Evolutionary conservation across 2,329 filamentous ascomycete species (phyloP), one percentile per base, ranked within the genome.

Genomic region (Colletotrichum sp.): DNA sequence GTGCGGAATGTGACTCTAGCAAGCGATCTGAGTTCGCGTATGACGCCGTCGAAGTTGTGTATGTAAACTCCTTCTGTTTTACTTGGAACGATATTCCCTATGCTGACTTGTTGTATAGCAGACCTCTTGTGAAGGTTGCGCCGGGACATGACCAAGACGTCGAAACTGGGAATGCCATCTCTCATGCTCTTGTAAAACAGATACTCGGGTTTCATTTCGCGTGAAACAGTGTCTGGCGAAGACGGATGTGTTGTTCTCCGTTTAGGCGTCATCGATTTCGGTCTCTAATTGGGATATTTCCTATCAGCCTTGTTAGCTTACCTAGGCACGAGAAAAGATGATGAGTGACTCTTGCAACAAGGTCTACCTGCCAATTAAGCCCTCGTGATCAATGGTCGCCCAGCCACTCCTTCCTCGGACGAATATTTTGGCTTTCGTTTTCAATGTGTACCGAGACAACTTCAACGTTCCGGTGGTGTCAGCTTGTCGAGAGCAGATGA

Each of bases 161-260:
- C 44, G 44, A 52, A 52, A 52, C 44, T 49, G 2, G 9, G 9
- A 10, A 49, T n/a, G 9, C 9, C 39, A 49, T 49, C 18, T 49
- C 39, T 49, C 39, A 49, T 49, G 9, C 18, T 49, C 39, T 49
- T 49, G 18, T 12, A 49, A 49, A 49, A 49, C 18, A 49, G 39
- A 12, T n/a, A 49, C 18, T 49, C 39, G 9, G 39, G 39, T 2
- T n/a, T 12, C 9, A 3, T 12, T 0, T n/a, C 5, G 18, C 39
- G 6, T 49, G 18, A 4, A n/a, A 1, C 9, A n/a, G 18, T 3
- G 3, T n/a, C 18, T n/a, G 18, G 18, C 18, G 18, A 12, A 1
- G 9, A 6, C 9, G 3, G 5, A 2, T n/a, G 18, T 49, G 18
- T 3, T 49, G 9, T n/a, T 49, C 9, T 44, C 18, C 8, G 5